Conservation (phyloP, 2,329 filamentous ascomycete species). For the Fusarium mundagurra region DNA sequence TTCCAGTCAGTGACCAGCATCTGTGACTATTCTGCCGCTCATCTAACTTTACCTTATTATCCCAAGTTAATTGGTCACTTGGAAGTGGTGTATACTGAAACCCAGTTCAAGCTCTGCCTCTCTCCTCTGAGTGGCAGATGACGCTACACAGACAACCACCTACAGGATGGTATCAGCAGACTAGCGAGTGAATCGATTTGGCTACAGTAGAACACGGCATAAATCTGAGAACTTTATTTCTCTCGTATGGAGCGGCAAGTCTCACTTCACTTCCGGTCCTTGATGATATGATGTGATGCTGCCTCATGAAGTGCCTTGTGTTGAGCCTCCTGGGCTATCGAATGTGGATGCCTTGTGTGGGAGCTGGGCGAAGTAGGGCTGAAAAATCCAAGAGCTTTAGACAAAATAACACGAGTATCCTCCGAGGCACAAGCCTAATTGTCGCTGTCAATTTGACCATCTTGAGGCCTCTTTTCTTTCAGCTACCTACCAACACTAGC, state of each 20-base stretch:
- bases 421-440: not conserved
- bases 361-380: slow-evolving; percentile 11
- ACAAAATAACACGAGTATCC: not conserved
- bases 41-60: too few species aligned
- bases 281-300: not conserved
- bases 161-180: not conserved
- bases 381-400: not conserved
- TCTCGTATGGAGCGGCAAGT: not conserved
- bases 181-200: not conserved
- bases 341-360: not conserved
- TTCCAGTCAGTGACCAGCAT: not conserved
- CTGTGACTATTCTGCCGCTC: not conserved
- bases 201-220: not conserved
- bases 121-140: not conserved
- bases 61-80: not conserved
- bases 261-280: not conserved
- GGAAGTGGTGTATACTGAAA: not conserved
- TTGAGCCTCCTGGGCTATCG: not conserved
- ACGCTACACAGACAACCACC: not conserved
- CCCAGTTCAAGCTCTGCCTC: not conserved
- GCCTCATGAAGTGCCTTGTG: slow-evolving; percentile 4
- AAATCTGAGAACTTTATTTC: not conserved
- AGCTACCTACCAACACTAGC: not conserved
- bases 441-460: not conserved
- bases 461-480: not conserved